Percentiles rank a stretch among this genome's conserved stretches.
These are phyloP conservation scores for Phytopythium litorale DNA, from an alignment of 352 stramenopile species.

Conservation along the genomic window DNA sequence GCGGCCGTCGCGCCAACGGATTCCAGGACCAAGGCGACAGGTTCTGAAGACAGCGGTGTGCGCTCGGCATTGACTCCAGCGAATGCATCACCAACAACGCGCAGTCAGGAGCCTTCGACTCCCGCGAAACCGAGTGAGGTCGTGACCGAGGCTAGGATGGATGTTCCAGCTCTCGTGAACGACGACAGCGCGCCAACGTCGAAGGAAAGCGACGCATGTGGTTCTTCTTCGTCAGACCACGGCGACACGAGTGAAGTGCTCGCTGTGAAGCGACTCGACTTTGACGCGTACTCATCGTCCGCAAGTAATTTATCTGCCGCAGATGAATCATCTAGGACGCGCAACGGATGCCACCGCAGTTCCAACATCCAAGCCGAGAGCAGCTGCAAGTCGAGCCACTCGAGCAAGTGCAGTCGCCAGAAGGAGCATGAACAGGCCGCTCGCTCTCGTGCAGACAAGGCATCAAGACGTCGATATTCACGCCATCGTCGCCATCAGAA, in stretches of 20 bases:
- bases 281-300: constrained; percentile 5
- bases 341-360: too few species aligned
- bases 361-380: not conserved
- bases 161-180: not conserved
- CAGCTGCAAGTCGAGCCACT: not conserved
- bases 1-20: not conserved
- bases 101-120: not conserved
- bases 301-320: not conserved
- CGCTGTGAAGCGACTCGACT: constrained; percentile 6
- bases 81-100: not conserved
- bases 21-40: not conserved
- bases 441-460: not conserved
- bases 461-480: not conserved
- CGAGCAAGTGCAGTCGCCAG: not conserved
- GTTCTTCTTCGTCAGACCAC: not conserved
- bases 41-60: too few species aligned
- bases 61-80: not conserved
- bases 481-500: not conserved
- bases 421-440: not conserved
- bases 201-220: not conserved
- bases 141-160: not conserved
- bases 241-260: not conserved
- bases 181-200: not conserved
- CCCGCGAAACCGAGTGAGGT: not conserved
- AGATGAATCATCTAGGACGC: not conserved